Evolutionary conservation across 352 stramenopile genomes (phyloP).

Genomic region (Globisporangium okanoganense): DNA sequence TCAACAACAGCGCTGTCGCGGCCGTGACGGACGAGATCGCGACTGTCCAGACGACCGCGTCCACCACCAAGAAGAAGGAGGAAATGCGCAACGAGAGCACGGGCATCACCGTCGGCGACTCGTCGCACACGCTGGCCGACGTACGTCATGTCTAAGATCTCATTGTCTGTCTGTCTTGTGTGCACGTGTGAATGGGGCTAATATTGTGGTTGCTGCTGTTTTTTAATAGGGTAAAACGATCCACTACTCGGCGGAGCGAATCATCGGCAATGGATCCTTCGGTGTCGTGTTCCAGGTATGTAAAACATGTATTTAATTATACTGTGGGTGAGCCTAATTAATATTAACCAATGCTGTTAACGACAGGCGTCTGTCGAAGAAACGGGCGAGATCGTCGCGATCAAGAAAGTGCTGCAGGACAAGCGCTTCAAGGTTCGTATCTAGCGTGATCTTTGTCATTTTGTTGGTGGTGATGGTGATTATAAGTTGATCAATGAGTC

Average conservation of each 20-base stretch:
- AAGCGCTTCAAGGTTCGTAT: slow-evolving; percentile 96
- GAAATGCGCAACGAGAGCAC: slow-evolving; percentile 85
- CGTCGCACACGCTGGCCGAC: slow-evolving; percentile 73
- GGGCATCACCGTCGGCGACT: slow-evolving; percentile 80
- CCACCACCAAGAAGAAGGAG: slow-evolving; percentile 60
- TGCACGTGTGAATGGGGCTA: background rate
- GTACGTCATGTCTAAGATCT: slow-evolving; percentile 30
- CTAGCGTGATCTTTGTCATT: background rate
- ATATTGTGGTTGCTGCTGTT: slow-evolving; percentile 6
- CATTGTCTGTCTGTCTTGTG: background rate
- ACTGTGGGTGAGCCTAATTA: background rate
- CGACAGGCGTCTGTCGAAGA: slow-evolving; percentile 91
- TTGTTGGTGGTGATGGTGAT: background rate
- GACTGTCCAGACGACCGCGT: slow-evolving; percentile 36
- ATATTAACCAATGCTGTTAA: background rate
- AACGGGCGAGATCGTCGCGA: slow-evolving; percentile 97
- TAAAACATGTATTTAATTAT: too few species aligned
- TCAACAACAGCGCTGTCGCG: slow-evolving; percentile 11
- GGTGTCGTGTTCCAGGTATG: slow-evolving; percentile 97
- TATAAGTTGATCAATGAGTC: background rate
- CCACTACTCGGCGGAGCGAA: slow-evolving; percentile 96
- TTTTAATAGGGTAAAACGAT: slow-evolving; percentile 76
- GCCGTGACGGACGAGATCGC: slow-evolving; percentile 23
- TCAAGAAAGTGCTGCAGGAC: slow-evolving; percentile 99
- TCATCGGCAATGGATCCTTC: slow-evolving; percentile 99